phyloP scores from a whole-genome alignment of 2,329 filamentous ascomycete species.

The Trichoderma citrinoviride region DNA sequence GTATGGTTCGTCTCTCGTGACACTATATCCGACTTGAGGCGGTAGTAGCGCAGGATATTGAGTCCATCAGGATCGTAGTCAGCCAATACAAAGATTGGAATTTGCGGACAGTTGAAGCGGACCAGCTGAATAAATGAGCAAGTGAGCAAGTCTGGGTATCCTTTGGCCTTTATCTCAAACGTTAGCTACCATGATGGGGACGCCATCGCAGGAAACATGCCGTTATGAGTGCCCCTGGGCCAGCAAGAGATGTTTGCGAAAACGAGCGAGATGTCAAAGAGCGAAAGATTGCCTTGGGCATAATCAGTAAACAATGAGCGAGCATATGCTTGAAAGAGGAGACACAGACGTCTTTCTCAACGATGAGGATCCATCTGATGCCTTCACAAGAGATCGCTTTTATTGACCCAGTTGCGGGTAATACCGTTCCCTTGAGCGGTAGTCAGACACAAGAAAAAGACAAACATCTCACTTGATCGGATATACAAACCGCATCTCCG shows the following conservation, averaged over 20 bases:
- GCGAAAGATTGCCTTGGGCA: slow-evolving; percentile 68
- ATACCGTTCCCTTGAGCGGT: slow-evolving; percentile 52
- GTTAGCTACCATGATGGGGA: background rate
- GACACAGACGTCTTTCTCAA: slow-evolving; percentile 70
- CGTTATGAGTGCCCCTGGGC: slow-evolving; percentile 66
- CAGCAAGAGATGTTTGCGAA: slow-evolving; percentile 48
- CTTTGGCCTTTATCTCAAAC: slow-evolving; percentile 61
- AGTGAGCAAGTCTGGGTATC: slow-evolving; percentile 74
- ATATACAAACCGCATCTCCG: slow-evolving; percentile 31
- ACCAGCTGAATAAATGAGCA: slow-evolving; percentile 61
- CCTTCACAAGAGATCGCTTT: slow-evolving; percentile 47
- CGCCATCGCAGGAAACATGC: slow-evolving; percentile 39
- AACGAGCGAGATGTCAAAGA: slow-evolving; percentile 59
- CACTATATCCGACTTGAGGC: slow-evolving; percentile 62
- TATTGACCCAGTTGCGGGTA: slow-evolving; percentile 55
- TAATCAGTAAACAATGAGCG: slow-evolving; percentile 22
- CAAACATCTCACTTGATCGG: background rate
- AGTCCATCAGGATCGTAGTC: slow-evolving; percentile 78
- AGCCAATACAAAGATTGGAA: slow-evolving; percentile 62
- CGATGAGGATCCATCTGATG: slow-evolving; percentile 64
- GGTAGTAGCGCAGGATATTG: slow-evolving; percentile 71
- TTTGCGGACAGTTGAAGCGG: slow-evolving; percentile 43
- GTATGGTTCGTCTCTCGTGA: slow-evolving; percentile 55
- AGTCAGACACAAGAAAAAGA: slow-evolving; percentile 19
- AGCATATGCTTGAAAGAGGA: no score